Evolutionary conservation across 768 basidiomycete species (phyloP).

Genomic region (Epithele typhae): DNA sequence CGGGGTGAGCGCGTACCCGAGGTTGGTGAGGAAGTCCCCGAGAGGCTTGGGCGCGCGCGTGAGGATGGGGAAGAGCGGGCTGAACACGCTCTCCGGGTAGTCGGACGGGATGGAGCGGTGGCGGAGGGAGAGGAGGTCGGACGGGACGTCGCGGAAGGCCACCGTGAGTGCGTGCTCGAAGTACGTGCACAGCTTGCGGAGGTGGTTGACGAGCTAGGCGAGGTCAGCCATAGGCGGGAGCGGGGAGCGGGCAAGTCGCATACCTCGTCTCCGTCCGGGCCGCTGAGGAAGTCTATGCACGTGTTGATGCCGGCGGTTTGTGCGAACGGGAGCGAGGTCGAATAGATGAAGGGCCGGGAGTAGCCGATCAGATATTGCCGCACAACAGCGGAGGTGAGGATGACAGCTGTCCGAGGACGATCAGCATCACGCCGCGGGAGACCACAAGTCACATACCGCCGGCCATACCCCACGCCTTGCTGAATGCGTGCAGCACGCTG

Average conservation of each 20-base stretch:
- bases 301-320: slow-evolving; percentile 7
- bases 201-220: slow-evolving; percentile 1
- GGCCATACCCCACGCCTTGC: slow-evolving; percentile 33
- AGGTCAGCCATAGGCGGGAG: no score
- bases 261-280: slow-evolving; percentile 11
- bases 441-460: slow-evolving; percentile 8
- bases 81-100: slow-evolving; percentile 4
- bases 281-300: slow-evolving; percentile 8
- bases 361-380: slow-evolving; percentile 11
- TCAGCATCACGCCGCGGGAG: neutral
- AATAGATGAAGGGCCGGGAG: slow-evolving; percentile 9
- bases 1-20: slow-evolving; percentile 9
- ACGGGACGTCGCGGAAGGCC: slow-evolving; percentile 2
- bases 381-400: slow-evolving; percentile 10
- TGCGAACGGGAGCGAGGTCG: slow-evolving; percentile 11
- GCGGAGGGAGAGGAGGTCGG: slow-evolving; percentile 8
- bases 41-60: slow-evolving; percentile 8
- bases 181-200: slow-evolving; percentile 4
- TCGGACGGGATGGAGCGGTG: slow-evolving; percentile 1
- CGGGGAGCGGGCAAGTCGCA: no score
- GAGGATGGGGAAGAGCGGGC: slow-evolving; percentile 14
- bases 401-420: slow-evolving; percentile 1
- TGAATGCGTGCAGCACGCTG: slow-evolving; percentile 49
- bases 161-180: slow-evolving; percentile 3
- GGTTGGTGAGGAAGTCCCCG: slow-evolving; percentile 6